phyloP scores from a whole-genome alignment of 106 monocot species.

The Chionographis japonica region DNA sequence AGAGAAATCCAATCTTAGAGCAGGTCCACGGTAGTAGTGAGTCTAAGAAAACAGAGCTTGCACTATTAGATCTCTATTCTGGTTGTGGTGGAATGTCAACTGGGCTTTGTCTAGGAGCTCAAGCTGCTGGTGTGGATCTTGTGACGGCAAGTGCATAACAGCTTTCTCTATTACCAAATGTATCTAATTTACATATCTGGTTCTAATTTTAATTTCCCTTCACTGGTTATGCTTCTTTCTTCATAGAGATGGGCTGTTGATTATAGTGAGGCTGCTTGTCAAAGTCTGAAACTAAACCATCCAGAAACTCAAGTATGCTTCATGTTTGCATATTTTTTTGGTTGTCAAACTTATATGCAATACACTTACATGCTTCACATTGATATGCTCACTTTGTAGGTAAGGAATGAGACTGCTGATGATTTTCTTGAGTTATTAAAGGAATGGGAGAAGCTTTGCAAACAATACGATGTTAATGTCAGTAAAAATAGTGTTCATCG shows the following conservation, averaged over 20 bases:
- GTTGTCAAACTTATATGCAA: background rate
- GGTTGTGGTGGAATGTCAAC: conserved; percentile 98
- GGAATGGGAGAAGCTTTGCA: conserved; percentile 79
- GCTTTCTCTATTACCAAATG: background rate
- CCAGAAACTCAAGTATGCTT: conserved; percentile 68
- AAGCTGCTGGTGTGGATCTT: conserved; percentile 53
- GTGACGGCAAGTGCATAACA: conserved; percentile 50
- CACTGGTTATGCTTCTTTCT: conserved; percentile 8
- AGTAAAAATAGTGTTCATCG: conserved; percentile 1
- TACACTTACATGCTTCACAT: background rate
- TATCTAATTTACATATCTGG: background rate
- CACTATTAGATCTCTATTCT: conserved; percentile 81
- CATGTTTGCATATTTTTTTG: background rate
- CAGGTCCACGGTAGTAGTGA: conserved; percentile 11
- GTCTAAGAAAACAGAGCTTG: conserved; percentile 33
- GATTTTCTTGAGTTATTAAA: conserved; percentile 74
- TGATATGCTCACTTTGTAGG: conserved; percentile 38
- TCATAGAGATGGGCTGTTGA: conserved; percentile 91
- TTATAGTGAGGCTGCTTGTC: conserved; percentile 58
- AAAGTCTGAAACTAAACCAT: conserved; percentile 70
- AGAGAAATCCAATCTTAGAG: background rate
- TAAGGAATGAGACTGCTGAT: conserved; percentile 66
- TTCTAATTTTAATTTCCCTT: background rate
- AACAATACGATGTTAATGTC: conserved; percentile 22
- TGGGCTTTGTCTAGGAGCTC: conserved; percentile 79